These are phyloP conservation scores for Geosmithia flava DNA, from an alignment of 2,329 filamentous ascomycete genomes.

Conservation along the genomic window DNA sequence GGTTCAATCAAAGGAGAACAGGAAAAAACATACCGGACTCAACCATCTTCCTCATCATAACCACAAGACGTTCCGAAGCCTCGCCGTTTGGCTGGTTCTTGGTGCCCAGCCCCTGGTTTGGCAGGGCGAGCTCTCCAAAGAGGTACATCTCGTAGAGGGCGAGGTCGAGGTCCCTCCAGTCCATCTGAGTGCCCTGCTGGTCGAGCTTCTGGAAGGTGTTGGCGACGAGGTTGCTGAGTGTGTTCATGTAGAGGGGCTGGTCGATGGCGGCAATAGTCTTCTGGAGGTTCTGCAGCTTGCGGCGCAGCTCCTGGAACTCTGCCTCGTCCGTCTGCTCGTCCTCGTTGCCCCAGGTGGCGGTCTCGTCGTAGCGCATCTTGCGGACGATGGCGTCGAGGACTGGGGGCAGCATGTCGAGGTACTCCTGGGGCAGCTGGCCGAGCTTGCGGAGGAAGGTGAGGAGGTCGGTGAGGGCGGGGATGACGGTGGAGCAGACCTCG, in stretches of 20 bases:
- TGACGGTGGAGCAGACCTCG: conserved; percentile 92
- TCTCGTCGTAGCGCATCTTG: conserved; percentile 98
- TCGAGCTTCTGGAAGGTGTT: conserved; percentile 75
- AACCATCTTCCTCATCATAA: conserved; percentile 94
- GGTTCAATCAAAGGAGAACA: conserved; percentile 2
- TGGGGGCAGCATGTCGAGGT: conserved; percentile 71
- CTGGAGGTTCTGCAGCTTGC: conserved; percentile 79
- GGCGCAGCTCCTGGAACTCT: conserved; percentile 90
- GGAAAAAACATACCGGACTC: conserved; percentile 56
- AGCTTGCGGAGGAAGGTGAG: conserved; percentile 82
- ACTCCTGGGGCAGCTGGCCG: conserved; percentile 57
- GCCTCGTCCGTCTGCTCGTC: conserved; percentile 94
- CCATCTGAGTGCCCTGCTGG: conserved; percentile 60
- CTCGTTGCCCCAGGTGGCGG: conserved; percentile 83
- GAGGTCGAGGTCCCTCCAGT: conserved; percentile 92
- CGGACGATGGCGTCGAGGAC: conserved; percentile 84
- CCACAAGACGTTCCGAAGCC: conserved; percentile 69
- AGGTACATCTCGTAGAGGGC: conserved; percentile 91
- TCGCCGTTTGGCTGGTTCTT: conserved; percentile 73
- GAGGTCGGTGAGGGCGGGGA: conserved; percentile 84
- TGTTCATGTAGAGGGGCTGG: conserved; percentile 77
- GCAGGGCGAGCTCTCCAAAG: conserved; percentile 89
- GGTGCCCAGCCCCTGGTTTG: conserved; percentile 71
- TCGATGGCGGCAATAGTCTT: conserved; percentile 87
- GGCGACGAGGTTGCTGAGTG: conserved; percentile 76